Conservation (phyloP, 495 filamentous ascomycete genomes). For the Xylaria palmicola region DNA sequence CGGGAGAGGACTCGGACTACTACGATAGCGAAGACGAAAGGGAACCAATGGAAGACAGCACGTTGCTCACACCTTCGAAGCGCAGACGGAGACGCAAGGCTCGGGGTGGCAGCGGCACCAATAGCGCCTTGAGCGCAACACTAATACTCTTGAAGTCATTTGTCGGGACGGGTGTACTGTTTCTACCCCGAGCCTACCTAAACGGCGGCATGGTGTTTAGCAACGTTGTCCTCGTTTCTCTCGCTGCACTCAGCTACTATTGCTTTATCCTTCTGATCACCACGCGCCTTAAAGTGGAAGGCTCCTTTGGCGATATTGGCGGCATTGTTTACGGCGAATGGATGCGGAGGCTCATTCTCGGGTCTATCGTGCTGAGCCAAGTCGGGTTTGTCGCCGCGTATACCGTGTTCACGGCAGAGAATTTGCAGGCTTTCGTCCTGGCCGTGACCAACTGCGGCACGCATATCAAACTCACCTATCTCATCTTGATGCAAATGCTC, state of each 20-base stretch:
- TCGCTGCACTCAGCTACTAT: slow-evolving; percentile 87
- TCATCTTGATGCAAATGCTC: slow-evolving; percentile 90
- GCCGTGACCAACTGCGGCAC: slow-evolving; percentile 79
- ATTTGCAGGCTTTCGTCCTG: slow-evolving; percentile 88
- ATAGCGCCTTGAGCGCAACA: slow-evolving; percentile 68
- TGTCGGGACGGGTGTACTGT: slow-evolving; percentile 95
- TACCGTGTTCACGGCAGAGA: slow-evolving; percentile 96
- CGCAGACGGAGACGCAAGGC: slow-evolving; percentile 70
- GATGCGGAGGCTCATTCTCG: slow-evolving; percentile 83
- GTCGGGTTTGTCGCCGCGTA: slow-evolving; percentile 96
- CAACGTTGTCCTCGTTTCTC: slow-evolving; percentile 79
- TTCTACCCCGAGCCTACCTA: slow-evolving; percentile 85
- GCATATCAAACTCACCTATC: slow-evolving; percentile 76
- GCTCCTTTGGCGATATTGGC: slow-evolving; percentile 95
- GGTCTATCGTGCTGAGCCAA: slow-evolving; percentile 89
- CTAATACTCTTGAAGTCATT: slow-evolving; percentile 92
- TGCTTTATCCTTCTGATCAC: slow-evolving; percentile 92
- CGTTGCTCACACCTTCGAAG: slow-evolving; percentile 70
- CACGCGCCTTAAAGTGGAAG: slow-evolving; percentile 77
- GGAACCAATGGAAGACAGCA: slow-evolving; percentile 77
- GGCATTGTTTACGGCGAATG: slow-evolving; percentile 85
- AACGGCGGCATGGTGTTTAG: slow-evolving; percentile 98
- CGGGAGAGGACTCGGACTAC: slow-evolving; percentile 57
- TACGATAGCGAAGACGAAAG: slow-evolving; percentile 60
- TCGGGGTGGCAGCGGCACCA: slow-evolving; percentile 68